A percentile compares a stretch with the other conserved stretches of the same genome.
phyloP scores from a whole-genome alignment of 768 basidiomycete genomes.

The Mycena capillaripes region DNA sequence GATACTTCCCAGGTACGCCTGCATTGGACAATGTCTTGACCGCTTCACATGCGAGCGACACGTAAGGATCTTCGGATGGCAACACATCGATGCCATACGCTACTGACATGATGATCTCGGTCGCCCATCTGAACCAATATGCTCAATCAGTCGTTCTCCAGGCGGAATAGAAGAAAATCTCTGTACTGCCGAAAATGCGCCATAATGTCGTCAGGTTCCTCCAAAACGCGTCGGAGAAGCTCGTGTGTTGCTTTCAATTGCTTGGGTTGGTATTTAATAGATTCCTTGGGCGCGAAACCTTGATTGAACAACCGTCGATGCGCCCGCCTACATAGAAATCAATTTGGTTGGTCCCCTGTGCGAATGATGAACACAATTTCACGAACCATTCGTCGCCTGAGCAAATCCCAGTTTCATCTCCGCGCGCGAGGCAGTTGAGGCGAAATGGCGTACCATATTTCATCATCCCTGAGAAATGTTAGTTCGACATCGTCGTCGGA shows the following conservation, averaged over 20 bases:
- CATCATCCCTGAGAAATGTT: constrained; percentile 18
- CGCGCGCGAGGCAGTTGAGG: too few relatives aligned
- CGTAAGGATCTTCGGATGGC: constrained; percentile 47
- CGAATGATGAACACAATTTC: background rate
- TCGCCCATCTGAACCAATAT: constrained; percentile 31
- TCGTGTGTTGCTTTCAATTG: constrained; percentile 18
- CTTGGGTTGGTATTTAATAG: constrained; percentile 1
- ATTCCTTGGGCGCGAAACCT: constrained; percentile 6
- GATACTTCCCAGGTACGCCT: constrained; percentile 43
- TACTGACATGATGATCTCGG: constrained; percentile 45
- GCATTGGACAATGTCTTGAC: constrained; percentile 41
- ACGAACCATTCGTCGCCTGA: constrained; percentile 24
- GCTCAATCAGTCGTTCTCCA: background rate
- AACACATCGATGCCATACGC: constrained; percentile 48
- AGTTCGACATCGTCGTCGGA: background rate
- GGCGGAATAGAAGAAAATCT: background rate
- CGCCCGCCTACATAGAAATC: constrained; percentile 17
- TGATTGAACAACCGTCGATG: constrained; percentile 29
- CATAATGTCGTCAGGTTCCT: constrained; percentile 13
- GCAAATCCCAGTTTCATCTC: too few relatives aligned
- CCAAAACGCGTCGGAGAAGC: constrained; percentile 34
- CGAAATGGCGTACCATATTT: constrained; percentile 21
- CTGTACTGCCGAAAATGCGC: constrained; percentile 44
- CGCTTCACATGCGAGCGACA: constrained; percentile 44
- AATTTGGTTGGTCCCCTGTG: background rate